A percentile compares a stretch with the other conserved stretches of the same genome.
Conservation (phyloP, 805 yeast genomes). For the Ogataea corticis region DNA sequence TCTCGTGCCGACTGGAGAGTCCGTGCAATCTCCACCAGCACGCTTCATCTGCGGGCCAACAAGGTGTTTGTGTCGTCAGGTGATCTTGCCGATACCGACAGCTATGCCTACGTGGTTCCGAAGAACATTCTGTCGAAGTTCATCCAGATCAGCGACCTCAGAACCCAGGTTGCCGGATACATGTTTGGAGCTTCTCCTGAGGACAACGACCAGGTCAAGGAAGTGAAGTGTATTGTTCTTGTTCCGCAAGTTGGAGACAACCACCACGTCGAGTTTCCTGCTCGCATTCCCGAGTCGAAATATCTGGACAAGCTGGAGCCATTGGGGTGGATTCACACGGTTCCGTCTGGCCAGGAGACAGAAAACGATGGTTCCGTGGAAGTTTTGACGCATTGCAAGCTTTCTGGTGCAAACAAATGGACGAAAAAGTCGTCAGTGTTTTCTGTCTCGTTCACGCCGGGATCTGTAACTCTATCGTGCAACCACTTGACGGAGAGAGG, state of each 20-base stretch:
- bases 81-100: slow-evolving; percentile 51
- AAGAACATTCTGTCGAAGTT: slow-evolving; percentile 75
- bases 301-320: slow-evolving; percentile 64
- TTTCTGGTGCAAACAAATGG: slow-evolving; percentile 41
- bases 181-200: slow-evolving; percentile 78
- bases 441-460: slow-evolving; percentile 74
- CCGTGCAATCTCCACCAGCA: slow-evolving; percentile 76
- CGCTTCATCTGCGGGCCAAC: slow-evolving; percentile 71
- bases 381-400: slow-evolving; percentile 56
- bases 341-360: slow-evolving; percentile 54
- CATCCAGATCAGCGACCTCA: slow-evolving; percentile 75
- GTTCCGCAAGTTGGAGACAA: slow-evolving; percentile 86
- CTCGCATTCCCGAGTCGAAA: slow-evolving; percentile 40
- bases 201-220: slow-evolving; percentile 74
- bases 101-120: slow-evolving; percentile 76
- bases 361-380: slow-evolving; percentile 69
- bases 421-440: slow-evolving; percentile 51
- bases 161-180: slow-evolving; percentile 80
- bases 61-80: slow-evolving; percentile 73
- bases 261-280: slow-evolving; percentile 63
- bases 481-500: slow-evolving; percentile 65
- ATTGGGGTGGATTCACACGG: slow-evolving; percentile 95
- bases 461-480: slow-evolving; percentile 77
- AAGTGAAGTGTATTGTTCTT: slow-evolving; percentile 69
- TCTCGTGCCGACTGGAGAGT: slow-evolving; percentile 91